Evolutionary conservation across 2,329 filamentous ascomycete species (phyloP).

Genomic region (Cladobotryum protrusum): DNA sequence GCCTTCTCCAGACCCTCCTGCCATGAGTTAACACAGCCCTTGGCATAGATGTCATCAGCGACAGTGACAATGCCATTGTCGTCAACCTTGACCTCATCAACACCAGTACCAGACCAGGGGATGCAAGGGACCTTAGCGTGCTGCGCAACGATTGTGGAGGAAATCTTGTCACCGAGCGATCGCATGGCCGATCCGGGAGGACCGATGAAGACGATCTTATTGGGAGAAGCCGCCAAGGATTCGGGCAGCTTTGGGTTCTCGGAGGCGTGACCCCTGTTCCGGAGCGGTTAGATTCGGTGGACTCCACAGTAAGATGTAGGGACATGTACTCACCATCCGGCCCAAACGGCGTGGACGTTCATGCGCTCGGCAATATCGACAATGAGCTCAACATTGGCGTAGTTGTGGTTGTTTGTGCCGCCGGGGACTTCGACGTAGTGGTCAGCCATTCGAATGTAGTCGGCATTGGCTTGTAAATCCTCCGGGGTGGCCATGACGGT

Average conservation of each 20-base stretch:
- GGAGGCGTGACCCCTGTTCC: conserved; percentile 81
- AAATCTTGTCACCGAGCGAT: conserved; percentile 98
- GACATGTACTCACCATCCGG: conserved; percentile 70
- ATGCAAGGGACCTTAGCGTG: conserved; percentile 95
- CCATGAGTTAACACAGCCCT: conserved; percentile 85
- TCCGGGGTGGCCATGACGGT: conserved; percentile 99
- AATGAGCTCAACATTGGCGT: conserved; percentile 98
- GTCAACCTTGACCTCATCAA: conserved; percentile 74
- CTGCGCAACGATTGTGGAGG: conserved; percentile 97
- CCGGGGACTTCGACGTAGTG: conserved; percentile 98
- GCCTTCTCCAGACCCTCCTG: conserved; percentile 85
- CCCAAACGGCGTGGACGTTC: conserved; percentile 98
- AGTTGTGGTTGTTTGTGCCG: conserved; percentile 99
- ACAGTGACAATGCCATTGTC: conserved; percentile 86
- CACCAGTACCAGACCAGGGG: conserved; percentile 96
- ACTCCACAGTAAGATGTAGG: neutral
- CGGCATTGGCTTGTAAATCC: conserved; percentile 93
- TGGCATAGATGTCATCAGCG: conserved; percentile 73
- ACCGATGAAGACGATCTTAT: conserved; percentile 99
- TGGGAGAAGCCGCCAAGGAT: conserved; percentile 88
- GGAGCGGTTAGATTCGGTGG: neutral
- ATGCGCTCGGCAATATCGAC: conserved; percentile 98
- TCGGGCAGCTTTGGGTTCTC: conserved; percentile 98
- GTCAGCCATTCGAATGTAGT: conserved; percentile 99
- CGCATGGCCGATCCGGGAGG: conserved; percentile 98